Conservation (phyloP, 257 asterid species). For the Plantago ovata region DNA sequence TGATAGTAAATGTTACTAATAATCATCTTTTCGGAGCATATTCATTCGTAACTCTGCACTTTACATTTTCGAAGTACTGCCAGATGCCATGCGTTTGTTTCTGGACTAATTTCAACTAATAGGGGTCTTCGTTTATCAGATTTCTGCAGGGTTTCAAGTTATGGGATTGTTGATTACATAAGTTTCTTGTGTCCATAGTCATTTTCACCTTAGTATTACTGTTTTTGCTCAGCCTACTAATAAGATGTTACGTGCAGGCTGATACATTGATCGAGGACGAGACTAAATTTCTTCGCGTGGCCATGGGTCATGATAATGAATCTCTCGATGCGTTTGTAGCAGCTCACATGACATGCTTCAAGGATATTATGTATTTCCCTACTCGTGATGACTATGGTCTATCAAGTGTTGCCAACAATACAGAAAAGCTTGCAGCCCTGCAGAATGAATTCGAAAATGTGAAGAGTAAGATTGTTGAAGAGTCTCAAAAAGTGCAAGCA, state of each 20-base stretch:
- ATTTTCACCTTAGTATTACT: background rate
- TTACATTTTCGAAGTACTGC: too few species aligned
- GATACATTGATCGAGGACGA: constrained; percentile 62
- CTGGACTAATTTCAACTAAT: too few species aligned
- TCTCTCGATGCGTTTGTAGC: constrained; percentile 71
- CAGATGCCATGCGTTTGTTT: too few species aligned
- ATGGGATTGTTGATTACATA: too few species aligned
- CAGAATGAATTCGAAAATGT: constrained; percentile 81
- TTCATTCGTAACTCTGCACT: too few species aligned
- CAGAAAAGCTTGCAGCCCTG: constrained; percentile 76
- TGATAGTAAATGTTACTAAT: too few species aligned
- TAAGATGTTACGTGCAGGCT: constrained; percentile 43
- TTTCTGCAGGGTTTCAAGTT: too few species aligned
- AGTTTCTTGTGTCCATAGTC: background rate
- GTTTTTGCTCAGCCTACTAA: background rate
- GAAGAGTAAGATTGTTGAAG: constrained; percentile 83
- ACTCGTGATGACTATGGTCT: constrained; percentile 75
- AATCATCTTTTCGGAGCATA: too few species aligned
- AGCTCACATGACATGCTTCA: constrained; percentile 73
- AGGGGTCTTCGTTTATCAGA: too few species aligned
- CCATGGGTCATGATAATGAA: constrained; percentile 88
- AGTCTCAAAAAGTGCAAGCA: constrained; percentile 76
- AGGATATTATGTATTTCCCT: constrained; percentile 88
- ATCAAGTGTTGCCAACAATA: constrained; percentile 83
- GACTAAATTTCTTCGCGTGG: constrained; percentile 47